These are phyloP conservation scores for Tulasnella sp. DNA, from an alignment of 768 basidiomycete species.

Conservation along the genomic window DNA sequence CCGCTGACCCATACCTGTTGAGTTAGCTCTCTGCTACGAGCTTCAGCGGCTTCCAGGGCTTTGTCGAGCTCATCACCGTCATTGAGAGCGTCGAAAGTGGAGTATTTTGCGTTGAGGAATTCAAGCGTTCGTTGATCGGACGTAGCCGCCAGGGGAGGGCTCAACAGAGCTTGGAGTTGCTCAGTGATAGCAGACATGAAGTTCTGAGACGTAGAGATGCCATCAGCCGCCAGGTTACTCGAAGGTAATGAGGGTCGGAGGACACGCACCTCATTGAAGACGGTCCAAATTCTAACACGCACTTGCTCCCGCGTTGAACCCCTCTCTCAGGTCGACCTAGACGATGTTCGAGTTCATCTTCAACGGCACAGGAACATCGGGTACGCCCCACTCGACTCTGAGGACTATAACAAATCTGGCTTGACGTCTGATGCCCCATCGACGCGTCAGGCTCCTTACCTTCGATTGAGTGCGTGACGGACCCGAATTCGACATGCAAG, in stretches of 20 bases:
- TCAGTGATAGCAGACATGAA: slow-evolving; percentile 1
- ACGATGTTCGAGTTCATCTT: slow-evolving; percentile 51
- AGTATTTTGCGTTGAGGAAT: background rate
- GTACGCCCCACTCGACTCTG: background rate
- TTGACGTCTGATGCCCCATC: background rate
- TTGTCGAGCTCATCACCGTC: background rate
- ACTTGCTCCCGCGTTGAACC: slow-evolving; percentile 2
- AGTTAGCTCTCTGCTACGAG: background rate
- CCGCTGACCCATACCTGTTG: background rate
- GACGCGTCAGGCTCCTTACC: slow-evolving; percentile 42
- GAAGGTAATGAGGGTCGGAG: background rate
- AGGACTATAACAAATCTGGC: too few relatives aligned
- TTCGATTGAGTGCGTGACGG: slow-evolving; percentile 55
- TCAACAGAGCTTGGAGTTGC: slow-evolving; percentile 1
- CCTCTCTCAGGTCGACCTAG: background rate
- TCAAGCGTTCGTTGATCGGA: background rate
- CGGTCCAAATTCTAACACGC: slow-evolving; percentile 6
- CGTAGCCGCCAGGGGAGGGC: background rate
- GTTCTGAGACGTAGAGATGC: background rate
- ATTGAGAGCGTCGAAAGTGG: slow-evolving; percentile 1
- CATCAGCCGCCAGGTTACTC: background rate
- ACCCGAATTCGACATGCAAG: slow-evolving; percentile 42
- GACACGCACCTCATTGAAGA: background rate
- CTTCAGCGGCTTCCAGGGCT: background rate
- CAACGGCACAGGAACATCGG: slow-evolving; percentile 71